Conservation (phyloP, 306 rosid genomes). For the Carpinus viminea region DNA sequence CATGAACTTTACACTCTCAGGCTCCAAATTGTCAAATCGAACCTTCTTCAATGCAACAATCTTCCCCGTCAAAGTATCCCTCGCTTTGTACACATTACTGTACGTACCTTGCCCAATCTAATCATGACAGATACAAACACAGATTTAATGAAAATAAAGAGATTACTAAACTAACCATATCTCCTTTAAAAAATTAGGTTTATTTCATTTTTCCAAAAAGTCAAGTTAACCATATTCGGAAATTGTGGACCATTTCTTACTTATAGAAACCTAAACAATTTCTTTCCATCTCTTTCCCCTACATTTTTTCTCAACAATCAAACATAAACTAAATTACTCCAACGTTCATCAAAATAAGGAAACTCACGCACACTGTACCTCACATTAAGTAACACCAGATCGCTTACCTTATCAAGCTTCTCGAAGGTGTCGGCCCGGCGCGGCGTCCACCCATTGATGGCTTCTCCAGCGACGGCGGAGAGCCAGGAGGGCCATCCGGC, state of each 20-base stretch:
- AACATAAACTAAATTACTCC: neutral
- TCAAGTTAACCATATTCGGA: neutral
- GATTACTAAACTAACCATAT: neutral
- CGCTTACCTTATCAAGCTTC: conserved; percentile 83
- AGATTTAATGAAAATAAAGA: neutral
- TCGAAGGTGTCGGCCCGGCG: conserved; percentile 88
- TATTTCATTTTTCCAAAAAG: too few relatives aligned
- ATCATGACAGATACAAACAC: conserved; percentile 24
- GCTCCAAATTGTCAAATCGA: conserved; percentile 90
- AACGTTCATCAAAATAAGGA: neutral
- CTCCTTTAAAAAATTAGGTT: neutral
- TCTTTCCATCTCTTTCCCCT: too few relatives aligned
- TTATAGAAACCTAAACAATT: conserved; percentile 6
- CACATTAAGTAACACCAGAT: neutral
- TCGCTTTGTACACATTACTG: conserved; percentile 93
- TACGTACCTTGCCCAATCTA: conserved; percentile 96
- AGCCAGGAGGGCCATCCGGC: conserved; percentile 99
- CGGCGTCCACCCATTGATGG: conserved; percentile 90
- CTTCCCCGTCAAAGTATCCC: conserved; percentile 72
- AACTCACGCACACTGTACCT: neutral
- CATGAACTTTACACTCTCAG: conserved; percentile 91
- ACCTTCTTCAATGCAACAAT: conserved; percentile 87
- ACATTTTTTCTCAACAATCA: conserved; percentile 26
- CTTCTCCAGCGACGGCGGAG: conserved; percentile 96
- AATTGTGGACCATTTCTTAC: conserved; percentile 5